phyloP scores from a whole-genome alignment of 192 early-diverging fungal genomes.

The Ambispora gerdemannii region DNA sequence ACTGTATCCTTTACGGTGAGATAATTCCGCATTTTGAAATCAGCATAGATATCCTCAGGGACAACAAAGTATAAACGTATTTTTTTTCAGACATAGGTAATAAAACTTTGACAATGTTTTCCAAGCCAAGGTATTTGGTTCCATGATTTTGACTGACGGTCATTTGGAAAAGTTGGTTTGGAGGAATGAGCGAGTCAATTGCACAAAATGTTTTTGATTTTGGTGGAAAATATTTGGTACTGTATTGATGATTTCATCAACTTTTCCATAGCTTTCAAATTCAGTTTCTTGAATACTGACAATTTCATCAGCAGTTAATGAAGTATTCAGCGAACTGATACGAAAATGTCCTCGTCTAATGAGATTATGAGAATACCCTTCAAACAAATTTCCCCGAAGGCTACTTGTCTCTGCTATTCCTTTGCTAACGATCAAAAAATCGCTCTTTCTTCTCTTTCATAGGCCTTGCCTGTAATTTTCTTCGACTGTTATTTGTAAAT shows the following conservation, averaged over 20 bases:
- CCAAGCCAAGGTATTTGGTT: neutral
- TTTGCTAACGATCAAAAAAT: neutral
- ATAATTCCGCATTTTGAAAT: neutral
- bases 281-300: neutral
- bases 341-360: neutral
- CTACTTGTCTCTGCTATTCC: neutral
- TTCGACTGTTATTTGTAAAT: neutral
- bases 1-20: too few relatives aligned
- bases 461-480: neutral
- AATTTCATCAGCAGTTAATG: slow-evolving; percentile 1
- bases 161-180: neutral
- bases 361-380: slow-evolving; percentile 2
- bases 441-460: neutral
- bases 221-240: neutral
- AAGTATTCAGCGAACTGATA: neutral
- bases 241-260: neutral
- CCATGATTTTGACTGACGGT: neutral
- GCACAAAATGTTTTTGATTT: slow-evolving; percentile 1
- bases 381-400: neutral
- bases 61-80: neutral
- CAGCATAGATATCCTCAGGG: neutral
- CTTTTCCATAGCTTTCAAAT: neutral
- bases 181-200: neutral
- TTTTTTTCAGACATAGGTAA: neutral
- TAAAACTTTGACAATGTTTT: slow-evolving; percentile 1